Conservation (phyloP, 2,329 filamentous ascomycete species). For the Beauveria varroae region DNA sequence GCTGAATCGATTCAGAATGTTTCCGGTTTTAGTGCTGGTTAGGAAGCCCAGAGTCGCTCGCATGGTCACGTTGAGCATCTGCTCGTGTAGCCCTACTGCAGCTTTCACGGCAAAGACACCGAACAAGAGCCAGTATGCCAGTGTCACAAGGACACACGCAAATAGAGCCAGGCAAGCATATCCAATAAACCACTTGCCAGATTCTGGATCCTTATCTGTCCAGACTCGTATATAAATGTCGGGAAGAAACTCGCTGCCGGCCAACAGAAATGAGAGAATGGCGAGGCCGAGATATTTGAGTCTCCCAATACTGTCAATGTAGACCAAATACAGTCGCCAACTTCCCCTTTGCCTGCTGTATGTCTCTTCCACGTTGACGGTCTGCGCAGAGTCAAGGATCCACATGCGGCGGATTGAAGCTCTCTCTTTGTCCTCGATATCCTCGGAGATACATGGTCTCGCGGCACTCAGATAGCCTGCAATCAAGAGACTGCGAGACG, state of each 20-base stretch:
- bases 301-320: conserved; percentile 2
- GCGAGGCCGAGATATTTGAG: neutral
- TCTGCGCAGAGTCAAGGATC: neutral
- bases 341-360: neutral
- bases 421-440: neutral
- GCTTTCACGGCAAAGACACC: neutral
- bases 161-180: neutral
- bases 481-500: neutral
- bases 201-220: neutral
- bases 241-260: neutral
- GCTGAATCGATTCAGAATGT: neutral
- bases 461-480: neutral
- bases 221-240: neutral
- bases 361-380: neutral
- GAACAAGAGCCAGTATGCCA: neutral
- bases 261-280: neutral
- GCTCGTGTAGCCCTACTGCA: neutral
- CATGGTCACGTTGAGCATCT: neutral
- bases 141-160: neutral
- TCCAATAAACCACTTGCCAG: neutral
- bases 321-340: neutral
- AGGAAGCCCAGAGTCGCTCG: neutral
- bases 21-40: neutral
- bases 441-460: neutral
- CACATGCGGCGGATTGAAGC: neutral